These are phyloP conservation scores for Aphanomyces stellatus DNA, from an alignment of 352 stramenopile species.

Conservation along the genomic window DNA sequence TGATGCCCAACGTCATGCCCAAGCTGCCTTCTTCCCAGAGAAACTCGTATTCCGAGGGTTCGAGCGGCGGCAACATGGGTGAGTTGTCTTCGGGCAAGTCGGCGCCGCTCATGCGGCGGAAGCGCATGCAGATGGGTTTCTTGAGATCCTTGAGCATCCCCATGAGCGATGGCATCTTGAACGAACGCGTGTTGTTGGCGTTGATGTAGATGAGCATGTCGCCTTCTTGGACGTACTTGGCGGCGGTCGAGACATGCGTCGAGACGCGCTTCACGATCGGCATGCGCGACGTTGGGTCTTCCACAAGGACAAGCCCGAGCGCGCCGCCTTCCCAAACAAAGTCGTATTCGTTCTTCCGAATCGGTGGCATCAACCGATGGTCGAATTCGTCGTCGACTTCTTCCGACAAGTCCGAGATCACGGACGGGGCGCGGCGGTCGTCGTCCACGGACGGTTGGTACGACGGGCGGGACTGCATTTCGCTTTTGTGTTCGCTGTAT, in stretches of 20 bases:
- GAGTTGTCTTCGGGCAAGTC: background rate
- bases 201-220: slow-evolving; percentile 80
- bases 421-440: background rate
- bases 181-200: slow-evolving; percentile 54
- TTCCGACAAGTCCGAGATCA: slow-evolving; percentile 13
- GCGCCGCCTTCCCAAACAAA: slow-evolving; percentile 65
- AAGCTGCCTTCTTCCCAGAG: slow-evolving; percentile 72
- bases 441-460: background rate
- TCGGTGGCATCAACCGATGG: slow-evolving; percentile 6
- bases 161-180: slow-evolving; percentile 66
- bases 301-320: slow-evolving; percentile 62
- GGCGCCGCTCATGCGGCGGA: slow-evolving; percentile 25
- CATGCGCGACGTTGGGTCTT: slow-evolving; percentile 53
- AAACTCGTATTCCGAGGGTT: slow-evolving; percentile 70
- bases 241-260: slow-evolving; percentile 39
- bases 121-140: slow-evolving; percentile 72
- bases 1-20: slow-evolving; percentile 60
- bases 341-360: slow-evolving; percentile 55
- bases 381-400: slow-evolving; percentile 12
- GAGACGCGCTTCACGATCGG: slow-evolving; percentile 73
- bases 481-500: background rate
- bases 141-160: slow-evolving; percentile 61
- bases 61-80: background rate
- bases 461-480: background rate
- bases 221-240: slow-evolving; percentile 36